These are phyloP conservation scores for Aspergillus haitiensis DNA, from an alignment of 495 filamentous ascomycete species.

Conservation along the genomic window DNA sequence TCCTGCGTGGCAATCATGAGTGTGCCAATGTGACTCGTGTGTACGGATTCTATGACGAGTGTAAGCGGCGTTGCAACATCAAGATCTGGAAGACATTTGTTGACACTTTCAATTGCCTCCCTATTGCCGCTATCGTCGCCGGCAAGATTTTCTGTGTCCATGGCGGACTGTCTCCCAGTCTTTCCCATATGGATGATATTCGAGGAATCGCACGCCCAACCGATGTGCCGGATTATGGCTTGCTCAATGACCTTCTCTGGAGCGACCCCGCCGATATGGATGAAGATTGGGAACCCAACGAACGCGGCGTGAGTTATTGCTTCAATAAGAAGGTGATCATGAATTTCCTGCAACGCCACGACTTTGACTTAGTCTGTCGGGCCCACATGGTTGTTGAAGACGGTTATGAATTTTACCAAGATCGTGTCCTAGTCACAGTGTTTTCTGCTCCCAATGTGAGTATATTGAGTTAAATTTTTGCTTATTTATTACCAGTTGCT, in stretches of 20 bases:
- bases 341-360: conserved; percentile 90
- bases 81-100: conserved; percentile 99
- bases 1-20: conserved; percentile 95
- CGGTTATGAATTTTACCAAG: conserved; percentile 98
- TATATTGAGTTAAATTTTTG: conserved; percentile 18
- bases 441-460: conserved; percentile 97
- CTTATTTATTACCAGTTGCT: not conserved
- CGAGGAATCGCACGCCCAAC: conserved; percentile 93
- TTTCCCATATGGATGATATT: conserved; percentile 98
- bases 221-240: conserved; percentile 95
- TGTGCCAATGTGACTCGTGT: conserved; percentile 98
- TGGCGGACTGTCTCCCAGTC: conserved; percentile 86
- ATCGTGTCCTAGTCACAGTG: conserved; percentile 92
- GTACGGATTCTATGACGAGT: conserved; percentile 99
- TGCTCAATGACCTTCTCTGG: conserved; percentile 96
- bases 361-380: conserved; percentile 95
- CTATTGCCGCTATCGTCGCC: conserved; percentile 94
- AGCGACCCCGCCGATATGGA: conserved; percentile 98
- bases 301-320: conserved; percentile 96
- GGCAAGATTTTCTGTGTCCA: conserved; percentile 99
- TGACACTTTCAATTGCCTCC: conserved; percentile 95
- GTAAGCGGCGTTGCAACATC: conserved; percentile 94
- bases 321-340: conserved; percentile 99
- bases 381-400: conserved; percentile 99
- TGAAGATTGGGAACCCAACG: conserved; percentile 95